These are phyloP conservation scores for Dictyostelium firmibasis DNA, from an alignment of 78 protist genomes.

Conservation along the genomic window DNA sequence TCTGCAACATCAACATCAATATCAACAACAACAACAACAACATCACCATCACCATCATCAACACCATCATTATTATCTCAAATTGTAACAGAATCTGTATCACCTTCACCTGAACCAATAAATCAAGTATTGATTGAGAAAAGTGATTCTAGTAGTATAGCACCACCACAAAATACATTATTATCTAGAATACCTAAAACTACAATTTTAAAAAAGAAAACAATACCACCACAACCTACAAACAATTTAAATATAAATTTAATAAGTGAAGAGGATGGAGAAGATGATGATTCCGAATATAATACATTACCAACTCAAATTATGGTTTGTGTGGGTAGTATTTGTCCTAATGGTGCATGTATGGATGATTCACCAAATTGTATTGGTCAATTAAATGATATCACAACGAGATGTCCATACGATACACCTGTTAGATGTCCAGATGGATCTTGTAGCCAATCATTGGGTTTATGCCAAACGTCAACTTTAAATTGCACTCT, in stretches of 20 bases:
- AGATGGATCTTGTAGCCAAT: slow-evolving; percentile 30
- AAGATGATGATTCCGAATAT: neutral
- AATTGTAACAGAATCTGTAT: too few species aligned
- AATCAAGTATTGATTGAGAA: neutral
- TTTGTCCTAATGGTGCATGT: slow-evolving; percentile 66
- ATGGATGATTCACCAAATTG: neutral
- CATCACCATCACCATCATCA: neutral
- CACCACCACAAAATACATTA: neutral
- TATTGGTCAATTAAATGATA: slow-evolving; percentile 9
- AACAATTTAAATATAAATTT: neutral
- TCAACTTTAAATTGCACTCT: neutral
- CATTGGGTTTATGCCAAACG: neutral
- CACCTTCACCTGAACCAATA: neutral
- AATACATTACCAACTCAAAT: slow-evolving; percentile 6
- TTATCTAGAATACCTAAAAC: neutral
- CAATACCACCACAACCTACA: neutral
- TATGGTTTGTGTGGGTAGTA: neutral
- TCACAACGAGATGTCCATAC: slow-evolving; percentile 6
- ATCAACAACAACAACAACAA: neutral
- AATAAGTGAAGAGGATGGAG: neutral
- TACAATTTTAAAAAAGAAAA: neutral
- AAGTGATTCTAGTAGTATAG: neutral
- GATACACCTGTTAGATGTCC: slow-evolving; percentile 42
- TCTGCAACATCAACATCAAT: neutral
- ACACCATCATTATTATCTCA: neutral